Conservation (phyloP, 306 rosid genomes). For the Acacia crassicarpa region DNA sequence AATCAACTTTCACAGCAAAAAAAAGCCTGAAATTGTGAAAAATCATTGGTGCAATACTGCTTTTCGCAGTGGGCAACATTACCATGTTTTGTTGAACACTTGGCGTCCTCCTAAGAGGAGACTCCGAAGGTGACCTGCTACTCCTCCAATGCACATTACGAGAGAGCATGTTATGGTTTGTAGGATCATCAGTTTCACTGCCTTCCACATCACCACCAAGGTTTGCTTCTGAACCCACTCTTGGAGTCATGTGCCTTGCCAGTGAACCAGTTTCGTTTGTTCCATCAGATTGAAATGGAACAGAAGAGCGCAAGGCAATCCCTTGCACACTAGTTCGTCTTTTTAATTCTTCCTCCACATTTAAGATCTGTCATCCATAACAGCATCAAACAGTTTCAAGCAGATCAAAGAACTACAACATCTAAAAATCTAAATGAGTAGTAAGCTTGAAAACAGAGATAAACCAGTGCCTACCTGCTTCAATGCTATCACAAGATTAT, state of each 20-base stretch:
- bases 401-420: neutral
- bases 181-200: constrained; percentile 71
- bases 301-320: constrained; percentile 46
- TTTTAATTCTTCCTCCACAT: constrained; percentile 90
- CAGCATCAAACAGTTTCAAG: neutral
- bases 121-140: constrained; percentile 88
- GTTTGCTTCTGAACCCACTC: constrained; percentile 65
- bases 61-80: constrained; percentile 18
- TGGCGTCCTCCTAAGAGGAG: constrained; percentile 82
- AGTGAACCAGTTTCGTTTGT: constrained; percentile 68
- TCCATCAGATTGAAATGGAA: constrained; percentile 60
- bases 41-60: neutral
- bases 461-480: constrained; percentile 67
- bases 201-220: constrained; percentile 70
- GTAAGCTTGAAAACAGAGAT: neutral
- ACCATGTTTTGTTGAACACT: constrained; percentile 62
- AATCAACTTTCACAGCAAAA: neutral
- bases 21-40: neutral
- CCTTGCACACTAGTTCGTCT: constrained; percentile 65
- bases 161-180: constrained; percentile 56
- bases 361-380: constrained; percentile 65
- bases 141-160: constrained; percentile 54
- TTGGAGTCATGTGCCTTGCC: constrained; percentile 52
- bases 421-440: neutral
- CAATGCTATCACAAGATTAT: constrained; percentile 71